Base-by-base conservation (phyloP, 306 rosid species). In the Hylodesmum podocarpum region DNA sequence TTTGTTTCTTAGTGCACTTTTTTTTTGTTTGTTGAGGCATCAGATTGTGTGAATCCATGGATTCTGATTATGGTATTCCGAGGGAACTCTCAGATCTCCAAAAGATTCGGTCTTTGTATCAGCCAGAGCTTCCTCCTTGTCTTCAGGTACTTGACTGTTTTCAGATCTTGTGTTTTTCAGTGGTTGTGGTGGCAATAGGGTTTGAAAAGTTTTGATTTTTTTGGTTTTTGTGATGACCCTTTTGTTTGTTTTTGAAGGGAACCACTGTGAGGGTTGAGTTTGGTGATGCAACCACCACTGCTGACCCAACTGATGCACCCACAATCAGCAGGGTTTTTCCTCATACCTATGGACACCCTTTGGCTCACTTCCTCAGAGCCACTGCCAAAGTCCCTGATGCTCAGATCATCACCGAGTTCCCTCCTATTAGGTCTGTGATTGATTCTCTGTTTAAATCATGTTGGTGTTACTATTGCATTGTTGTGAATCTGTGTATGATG, bases 301-400 rank as follows among this genome's bases (percentile, higher is more conserved):
- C 85, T 66, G 99, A 95, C 59, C 91, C 96, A 28, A 47, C 89
- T 49, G 99, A 95, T 84, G 89, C 84, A 13, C 88, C 79, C 31
- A 61, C 83, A 58, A 88, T 95, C 27, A 66, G 81, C 67, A 85
- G 96, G 37, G 82, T 82, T 64, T 95, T 92, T 70, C 99, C 99
- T 21, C 72, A 82, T 37, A 89, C 98, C 25, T 95, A 84, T 18
- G 97, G 96, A 76, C 92, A 88, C 77, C 99, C 96, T 73, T 75
- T 95, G 91, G 98, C 96, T 82, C 99, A 95, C 85, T 95, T 95
- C 87, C 98, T 95, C 40, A 90, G 99, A 87, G 94, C 93, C 25
- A 89, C 93, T 49, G 96, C 96, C 13, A 87, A 90, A 80, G 98
- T 95, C 34, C 88, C 97, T 16, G 98, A 91, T 82, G 97, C 98